A percentile compares a stretch with the other conserved stretches of the same genome.
phyloP scores from a whole-genome alignment of 2,329 filamentous ascomycete species.

The Alternaria angustiovoidea region DNA sequence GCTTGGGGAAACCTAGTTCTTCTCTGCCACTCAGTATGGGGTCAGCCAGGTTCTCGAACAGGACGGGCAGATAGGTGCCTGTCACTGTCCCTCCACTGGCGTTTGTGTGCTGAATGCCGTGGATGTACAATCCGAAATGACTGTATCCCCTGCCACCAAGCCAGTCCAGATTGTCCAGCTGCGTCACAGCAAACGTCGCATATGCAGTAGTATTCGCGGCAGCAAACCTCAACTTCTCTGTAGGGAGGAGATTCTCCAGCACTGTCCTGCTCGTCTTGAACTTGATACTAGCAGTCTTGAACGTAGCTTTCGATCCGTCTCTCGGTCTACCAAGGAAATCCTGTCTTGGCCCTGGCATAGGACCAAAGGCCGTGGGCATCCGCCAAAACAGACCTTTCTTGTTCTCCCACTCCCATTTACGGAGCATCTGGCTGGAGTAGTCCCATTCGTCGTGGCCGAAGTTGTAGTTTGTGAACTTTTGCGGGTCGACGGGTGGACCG shows the following conservation, averaged over 20 bases:
- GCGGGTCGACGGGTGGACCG: constrained; percentile 42
- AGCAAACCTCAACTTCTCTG: constrained; percentile 46
- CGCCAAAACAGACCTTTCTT: constrained; percentile 48
- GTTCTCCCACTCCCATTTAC: constrained; percentile 60
- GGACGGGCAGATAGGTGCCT: constrained; percentile 64
- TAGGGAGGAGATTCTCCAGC: constrained; percentile 53
- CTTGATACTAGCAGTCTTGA: constrained; percentile 51
- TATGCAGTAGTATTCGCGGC: constrained; percentile 49
- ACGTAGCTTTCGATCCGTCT: constrained; percentile 39
- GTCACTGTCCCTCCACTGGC: constrained; percentile 57
- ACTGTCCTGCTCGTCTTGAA: constrained; percentile 54
- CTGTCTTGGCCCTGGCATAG: constrained; percentile 53
- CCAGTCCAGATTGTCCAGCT: constrained; percentile 63
- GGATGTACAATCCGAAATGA: constrained; percentile 67
- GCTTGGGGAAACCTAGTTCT: constrained; percentile 69
- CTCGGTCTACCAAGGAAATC: constrained; percentile 31
- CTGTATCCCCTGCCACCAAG: constrained; percentile 67
- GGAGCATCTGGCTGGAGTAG: constrained; percentile 60
- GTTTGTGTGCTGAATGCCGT: constrained; percentile 66
- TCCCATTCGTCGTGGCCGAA: constrained; percentile 68
- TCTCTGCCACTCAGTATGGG: constrained; percentile 68
- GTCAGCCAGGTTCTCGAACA: constrained; percentile 67
- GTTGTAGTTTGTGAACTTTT: constrained; percentile 59
- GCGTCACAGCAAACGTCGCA: constrained; percentile 51
- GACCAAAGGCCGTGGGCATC: constrained; percentile 55